phyloP scores from a whole-genome alignment of 78 protist species.

The Dictyostelium intermedium region DNA sequence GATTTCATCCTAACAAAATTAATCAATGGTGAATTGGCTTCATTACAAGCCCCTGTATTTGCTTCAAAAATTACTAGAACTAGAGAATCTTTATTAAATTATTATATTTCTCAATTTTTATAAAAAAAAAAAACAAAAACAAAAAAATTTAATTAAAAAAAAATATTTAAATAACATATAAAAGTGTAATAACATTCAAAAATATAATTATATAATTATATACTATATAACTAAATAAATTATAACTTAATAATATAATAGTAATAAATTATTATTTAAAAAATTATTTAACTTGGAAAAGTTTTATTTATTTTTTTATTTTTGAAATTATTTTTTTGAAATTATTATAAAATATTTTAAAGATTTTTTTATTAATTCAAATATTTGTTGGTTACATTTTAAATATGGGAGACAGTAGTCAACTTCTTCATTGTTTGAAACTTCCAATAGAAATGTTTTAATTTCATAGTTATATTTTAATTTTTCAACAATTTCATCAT shows the following conservation, averaged over 20 bases:
- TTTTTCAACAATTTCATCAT: too few species aligned
- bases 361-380: neutral
- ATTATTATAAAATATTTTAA: neutral
- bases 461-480: too few species aligned
- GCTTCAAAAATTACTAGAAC: constrained; percentile 40
- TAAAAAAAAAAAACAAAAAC: neutral
- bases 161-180: neutral
- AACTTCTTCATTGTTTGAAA: too few species aligned
- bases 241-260: neutral
- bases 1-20: constrained; percentile 57
- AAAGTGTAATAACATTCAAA: neutral
- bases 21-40: constrained; percentile 65
- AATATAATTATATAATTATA: neutral
- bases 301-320: neutral
- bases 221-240: too few species aligned
- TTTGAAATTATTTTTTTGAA: neutral
- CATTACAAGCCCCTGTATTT: constrained; percentile 62
- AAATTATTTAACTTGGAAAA: neutral
- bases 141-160: neutral
- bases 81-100: constrained; percentile 68
- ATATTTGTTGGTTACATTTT: neutral
- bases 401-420: too few species aligned
- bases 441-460: too few species aligned
- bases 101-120: constrained; percentile 59
- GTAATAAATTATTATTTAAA: neutral